Evolutionary conservation across 2,329 filamentous ascomycete species (phyloP).

Genomic region (Claviceps sorghi): DNA sequence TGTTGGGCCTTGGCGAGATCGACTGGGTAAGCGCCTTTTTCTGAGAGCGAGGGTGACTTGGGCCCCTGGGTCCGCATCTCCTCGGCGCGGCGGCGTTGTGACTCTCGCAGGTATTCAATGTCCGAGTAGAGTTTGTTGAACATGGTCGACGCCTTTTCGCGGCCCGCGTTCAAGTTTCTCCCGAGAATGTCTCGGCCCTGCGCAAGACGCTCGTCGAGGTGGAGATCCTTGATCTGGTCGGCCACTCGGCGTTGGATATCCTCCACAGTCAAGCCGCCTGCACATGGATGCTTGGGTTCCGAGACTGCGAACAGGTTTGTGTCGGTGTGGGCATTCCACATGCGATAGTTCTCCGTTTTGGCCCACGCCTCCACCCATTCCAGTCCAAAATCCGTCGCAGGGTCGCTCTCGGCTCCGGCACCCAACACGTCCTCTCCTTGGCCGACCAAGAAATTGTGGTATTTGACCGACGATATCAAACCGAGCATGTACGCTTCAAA

Average conservation of each 20-base stretch:
- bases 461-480: slow-evolving; percentile 77
- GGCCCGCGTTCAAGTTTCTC: slow-evolving; percentile 76
- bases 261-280: slow-evolving; percentile 82
- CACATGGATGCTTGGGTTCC: slow-evolving; percentile 83
- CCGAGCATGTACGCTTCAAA: slow-evolving; percentile 94
- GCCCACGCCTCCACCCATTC: slow-evolving; percentile 85
- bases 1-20: slow-evolving; percentile 29
- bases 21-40: slow-evolving; percentile 10
- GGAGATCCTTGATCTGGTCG: slow-evolving; percentile 84
- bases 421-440: slow-evolving; percentile 55
- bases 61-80: slow-evolving; percentile 16
- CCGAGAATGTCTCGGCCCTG: slow-evolving; percentile 72
- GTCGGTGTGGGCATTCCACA: slow-evolving; percentile 72
- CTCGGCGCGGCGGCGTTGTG: slow-evolving; percentile 28
- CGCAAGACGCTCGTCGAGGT: slow-evolving; percentile 79
- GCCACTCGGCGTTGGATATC: slow-evolving; percentile 83
- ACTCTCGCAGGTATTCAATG: slow-evolving; percentile 50
- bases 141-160: slow-evolving; percentile 73
- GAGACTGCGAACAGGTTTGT: slow-evolving; percentile 87
- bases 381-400: slow-evolving; percentile 64
- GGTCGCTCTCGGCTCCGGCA: slow-evolving; percentile 65
- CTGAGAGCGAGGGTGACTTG: slow-evolving; percentile 2
- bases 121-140: slow-evolving; percentile 85
- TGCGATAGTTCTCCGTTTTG: slow-evolving; percentile 75
- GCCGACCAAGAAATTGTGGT: slow-evolving; percentile 57